These are phyloP conservation scores for Sechiopsis laciniata DNA, from an alignment of 306 rosid species.

Conservation along the genomic window DNA sequence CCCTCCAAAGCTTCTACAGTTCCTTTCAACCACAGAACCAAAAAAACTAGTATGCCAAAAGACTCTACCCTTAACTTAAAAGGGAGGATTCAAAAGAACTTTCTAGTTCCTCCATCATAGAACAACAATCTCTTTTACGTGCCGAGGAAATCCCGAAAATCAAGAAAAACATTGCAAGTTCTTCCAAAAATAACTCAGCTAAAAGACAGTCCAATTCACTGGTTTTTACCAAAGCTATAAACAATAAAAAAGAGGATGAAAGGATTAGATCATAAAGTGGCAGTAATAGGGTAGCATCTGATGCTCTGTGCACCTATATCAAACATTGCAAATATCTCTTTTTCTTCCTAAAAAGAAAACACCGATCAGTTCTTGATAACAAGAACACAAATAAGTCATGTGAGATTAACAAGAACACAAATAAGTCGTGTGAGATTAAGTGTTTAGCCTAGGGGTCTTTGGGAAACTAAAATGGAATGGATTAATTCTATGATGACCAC, in stretches of 20 bases:
- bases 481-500: neutral
- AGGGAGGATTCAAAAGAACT: neutral
- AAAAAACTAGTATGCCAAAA: neutral
- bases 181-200: neutral
- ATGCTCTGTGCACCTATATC: conserved; percentile 1
- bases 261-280: neutral
- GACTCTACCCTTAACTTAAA: neutral
- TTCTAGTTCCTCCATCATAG: neutral
- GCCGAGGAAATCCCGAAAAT: neutral
- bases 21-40: neutral
- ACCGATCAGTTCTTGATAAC: neutral
- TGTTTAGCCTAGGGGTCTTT: too few species aligned
- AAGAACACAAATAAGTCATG: neutral
- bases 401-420: neutral
- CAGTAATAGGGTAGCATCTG: neutral
- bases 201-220: neutral
- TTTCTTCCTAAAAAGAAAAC: conserved; percentile 8
- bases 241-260: neutral
- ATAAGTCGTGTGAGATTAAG: too few species aligned
- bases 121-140: neutral
- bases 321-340: neutral
- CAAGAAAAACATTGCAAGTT: neutral
- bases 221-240: too few species aligned
- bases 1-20: neutral
- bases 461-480: too few species aligned